phyloP scores from a whole-genome alignment of 2,329 filamentous ascomycete species.

The Neonectria sp. region DNA sequence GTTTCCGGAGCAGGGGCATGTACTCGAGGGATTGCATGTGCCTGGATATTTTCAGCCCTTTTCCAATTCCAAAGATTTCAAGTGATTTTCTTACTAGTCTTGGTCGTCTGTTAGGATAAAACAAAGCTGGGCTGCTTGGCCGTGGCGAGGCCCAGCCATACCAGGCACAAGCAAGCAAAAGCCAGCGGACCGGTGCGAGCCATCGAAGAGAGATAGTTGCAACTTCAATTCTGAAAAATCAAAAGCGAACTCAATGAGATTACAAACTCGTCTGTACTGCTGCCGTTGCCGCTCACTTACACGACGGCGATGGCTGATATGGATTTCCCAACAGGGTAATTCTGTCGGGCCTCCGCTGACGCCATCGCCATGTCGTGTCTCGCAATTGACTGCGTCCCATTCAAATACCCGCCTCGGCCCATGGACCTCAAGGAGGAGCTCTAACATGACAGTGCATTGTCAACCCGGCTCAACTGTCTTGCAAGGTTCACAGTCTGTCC shows the following conservation, averaged over 20 bases:
- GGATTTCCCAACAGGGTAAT: slow-evolving; percentile 17
- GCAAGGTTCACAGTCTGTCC: neutral
- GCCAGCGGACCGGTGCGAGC: neutral
- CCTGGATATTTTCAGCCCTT: slow-evolving; percentile 43
- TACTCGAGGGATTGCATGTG: slow-evolving; percentile 72
- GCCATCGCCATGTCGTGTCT: slow-evolving; percentile 35
- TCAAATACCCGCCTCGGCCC: slow-evolving; percentile 30
- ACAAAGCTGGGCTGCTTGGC: slow-evolving; percentile 64
- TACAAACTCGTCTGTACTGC: neutral
- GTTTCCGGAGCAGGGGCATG: slow-evolving; percentile 68
- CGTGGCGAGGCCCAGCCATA: slow-evolving; percentile 5
- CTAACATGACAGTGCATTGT: slow-evolving; percentile 20
- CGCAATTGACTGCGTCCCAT: slow-evolving; percentile 25
- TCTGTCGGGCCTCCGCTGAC: slow-evolving; percentile 25
- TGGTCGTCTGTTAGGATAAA: slow-evolving; percentile 78
- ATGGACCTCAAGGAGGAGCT: neutral
- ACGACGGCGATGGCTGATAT: neutral
- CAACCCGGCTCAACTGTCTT: neutral
- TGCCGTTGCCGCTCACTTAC: neutral
- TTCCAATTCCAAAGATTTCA: too few species aligned
- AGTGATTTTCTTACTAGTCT: slow-evolving; percentile 53
- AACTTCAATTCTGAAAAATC: neutral
- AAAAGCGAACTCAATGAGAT: too few species aligned
- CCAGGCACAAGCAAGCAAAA: slow-evolving; percentile 1
- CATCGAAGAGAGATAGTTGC: neutral